A percentile compares a stretch with the other conserved stretches of the same genome.
Evolutionary conservation across 2,329 filamentous ascomycete genomes (phyloP).

Genomic region (Phaeosphaeriaceae sp.): DNA sequence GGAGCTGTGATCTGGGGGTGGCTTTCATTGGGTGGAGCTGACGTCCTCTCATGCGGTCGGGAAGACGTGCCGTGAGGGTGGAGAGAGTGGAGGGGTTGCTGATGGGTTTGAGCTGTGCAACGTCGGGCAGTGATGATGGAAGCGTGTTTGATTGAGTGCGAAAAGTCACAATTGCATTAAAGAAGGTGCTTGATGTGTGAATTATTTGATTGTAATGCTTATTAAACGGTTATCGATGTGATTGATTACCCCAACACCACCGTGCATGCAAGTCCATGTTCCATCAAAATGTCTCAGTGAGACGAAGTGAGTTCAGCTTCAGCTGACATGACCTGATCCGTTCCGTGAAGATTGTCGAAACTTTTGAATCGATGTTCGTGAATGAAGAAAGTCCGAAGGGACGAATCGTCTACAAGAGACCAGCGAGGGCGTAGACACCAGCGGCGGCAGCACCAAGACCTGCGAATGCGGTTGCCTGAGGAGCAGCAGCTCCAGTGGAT

Average conservation of each 20-base stretch:
- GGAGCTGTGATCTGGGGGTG: neutral
- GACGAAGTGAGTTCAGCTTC: conserved; percentile 16
- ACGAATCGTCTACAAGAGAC: conserved; percentile 38
- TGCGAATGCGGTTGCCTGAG: conserved; percentile 31
- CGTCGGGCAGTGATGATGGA: too few relatives aligned
- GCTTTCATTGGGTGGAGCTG: neutral
- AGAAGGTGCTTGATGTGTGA: neutral
- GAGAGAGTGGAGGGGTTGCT: neutral
- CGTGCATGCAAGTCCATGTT: conserved; percentile 5
- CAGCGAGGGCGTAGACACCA: conserved; percentile 39
- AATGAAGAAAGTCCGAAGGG: neutral
- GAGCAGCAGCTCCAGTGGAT: conserved; percentile 12
- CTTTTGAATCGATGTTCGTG: neutral
- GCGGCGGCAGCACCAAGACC: conserved; percentile 41
- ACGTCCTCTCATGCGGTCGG: neutral
- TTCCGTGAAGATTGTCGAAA: neutral
- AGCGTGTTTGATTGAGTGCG: too few relatives aligned
- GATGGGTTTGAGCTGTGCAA: too few relatives aligned
- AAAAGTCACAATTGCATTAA: neutral
- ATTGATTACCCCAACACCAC: conserved; percentile 6
- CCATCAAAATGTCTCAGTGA: conserved; percentile 15
- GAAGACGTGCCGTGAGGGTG: neutral
- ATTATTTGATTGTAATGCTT: neutral
- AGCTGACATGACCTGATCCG: conserved; percentile 11
- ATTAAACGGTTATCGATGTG: conserved; percentile 10